These are phyloP conservation scores for Manihot esculenta DNA, from an alignment of 441 rosid species.

Conservation along the genomic window DNA sequence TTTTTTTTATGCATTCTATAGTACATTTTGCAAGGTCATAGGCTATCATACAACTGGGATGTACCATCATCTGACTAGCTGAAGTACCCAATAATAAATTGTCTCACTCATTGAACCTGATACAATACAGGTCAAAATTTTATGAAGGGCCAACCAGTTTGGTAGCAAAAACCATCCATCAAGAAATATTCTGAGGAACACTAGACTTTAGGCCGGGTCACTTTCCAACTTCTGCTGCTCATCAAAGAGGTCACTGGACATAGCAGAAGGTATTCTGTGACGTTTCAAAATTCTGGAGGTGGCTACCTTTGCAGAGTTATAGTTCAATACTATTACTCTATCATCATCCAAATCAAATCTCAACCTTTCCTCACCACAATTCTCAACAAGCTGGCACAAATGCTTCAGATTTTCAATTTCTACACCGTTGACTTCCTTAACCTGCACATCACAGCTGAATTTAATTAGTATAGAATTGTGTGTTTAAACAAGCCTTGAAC, in stretches of 20 bases:
- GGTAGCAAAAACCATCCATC: background rate
- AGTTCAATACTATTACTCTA: slow-evolving; percentile 63
- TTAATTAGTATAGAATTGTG: slow-evolving; percentile 15
- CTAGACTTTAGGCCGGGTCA: slow-evolving; percentile 1
- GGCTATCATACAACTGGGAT: too few relatives aligned
- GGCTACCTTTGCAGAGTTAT: slow-evolving; percentile 56
- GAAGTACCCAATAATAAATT: too few relatives aligned
- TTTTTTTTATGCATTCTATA: too few relatives aligned
- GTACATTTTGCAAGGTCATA: too few relatives aligned
- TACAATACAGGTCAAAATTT: background rate
- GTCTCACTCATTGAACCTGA: too few relatives aligned
- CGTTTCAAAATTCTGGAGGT: slow-evolving; percentile 65
- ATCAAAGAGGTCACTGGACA: slow-evolving; percentile 48
- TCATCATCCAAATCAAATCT: slow-evolving; percentile 84
- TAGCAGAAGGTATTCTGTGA: slow-evolving; percentile 64
- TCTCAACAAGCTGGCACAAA: slow-evolving; percentile 60
- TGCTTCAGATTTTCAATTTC: slow-evolving; percentile 76
- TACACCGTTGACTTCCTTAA: slow-evolving; percentile 67
- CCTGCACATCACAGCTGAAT: slow-evolving; percentile 44
- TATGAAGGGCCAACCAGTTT: background rate
- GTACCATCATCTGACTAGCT: too few relatives aligned
- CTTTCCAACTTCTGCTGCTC: background rate
- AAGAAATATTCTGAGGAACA: background rate
- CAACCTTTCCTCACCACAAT: slow-evolving; percentile 48
- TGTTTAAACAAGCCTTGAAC: background rate